Conservation (phyloP, 805 yeast genomes). For the Middelhovenomyces tepae region DNA sequence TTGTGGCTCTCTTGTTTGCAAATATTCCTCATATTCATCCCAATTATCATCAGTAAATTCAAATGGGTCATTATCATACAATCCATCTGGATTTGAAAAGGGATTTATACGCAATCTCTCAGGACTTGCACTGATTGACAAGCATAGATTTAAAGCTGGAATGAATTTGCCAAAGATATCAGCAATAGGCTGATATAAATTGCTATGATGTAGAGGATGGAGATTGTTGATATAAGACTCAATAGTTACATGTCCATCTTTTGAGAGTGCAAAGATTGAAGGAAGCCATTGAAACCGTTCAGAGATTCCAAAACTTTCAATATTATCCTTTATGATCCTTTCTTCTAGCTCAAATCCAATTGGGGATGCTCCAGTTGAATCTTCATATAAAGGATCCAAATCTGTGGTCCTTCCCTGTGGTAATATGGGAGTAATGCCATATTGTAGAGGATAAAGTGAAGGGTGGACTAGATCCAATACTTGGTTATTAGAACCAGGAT, state of each 20-base stretch:
- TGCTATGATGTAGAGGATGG: constrained; percentile 26
- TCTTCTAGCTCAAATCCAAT: no score
- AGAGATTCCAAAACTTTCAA: constrained; percentile 13
- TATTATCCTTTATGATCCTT: constrained; percentile 4
- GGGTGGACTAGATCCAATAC: constrained; percentile 37
- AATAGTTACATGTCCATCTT: constrained; percentile 18
- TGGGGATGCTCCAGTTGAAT: constrained; percentile 1
- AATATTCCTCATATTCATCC: constrained; percentile 8
- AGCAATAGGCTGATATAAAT: constrained; percentile 27
- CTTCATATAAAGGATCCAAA: constrained; percentile 1
- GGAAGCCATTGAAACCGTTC: constrained; percentile 35
- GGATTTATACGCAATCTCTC: constrained; percentile 18
- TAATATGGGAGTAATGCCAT: constrained; percentile 21
- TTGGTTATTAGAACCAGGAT: constrained; percentile 31
- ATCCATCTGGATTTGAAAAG: constrained; percentile 17
- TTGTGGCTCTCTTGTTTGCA: neutral
- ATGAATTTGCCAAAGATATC: constrained; percentile 25
- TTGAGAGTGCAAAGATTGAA: constrained; percentile 17
- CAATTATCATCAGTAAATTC: neutral
- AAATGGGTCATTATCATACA: constrained; percentile 5
- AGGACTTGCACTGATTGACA: constrained; percentile 16
- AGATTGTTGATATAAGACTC: constrained; percentile 35
- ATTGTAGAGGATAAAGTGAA: constrained; percentile 31
- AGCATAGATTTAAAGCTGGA: constrained; percentile 28
- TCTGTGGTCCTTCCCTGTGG: constrained; percentile 1